phyloP scores from a whole-genome alignment of 805 yeast genomes.

The Pichia pseudocactophila region DNA sequence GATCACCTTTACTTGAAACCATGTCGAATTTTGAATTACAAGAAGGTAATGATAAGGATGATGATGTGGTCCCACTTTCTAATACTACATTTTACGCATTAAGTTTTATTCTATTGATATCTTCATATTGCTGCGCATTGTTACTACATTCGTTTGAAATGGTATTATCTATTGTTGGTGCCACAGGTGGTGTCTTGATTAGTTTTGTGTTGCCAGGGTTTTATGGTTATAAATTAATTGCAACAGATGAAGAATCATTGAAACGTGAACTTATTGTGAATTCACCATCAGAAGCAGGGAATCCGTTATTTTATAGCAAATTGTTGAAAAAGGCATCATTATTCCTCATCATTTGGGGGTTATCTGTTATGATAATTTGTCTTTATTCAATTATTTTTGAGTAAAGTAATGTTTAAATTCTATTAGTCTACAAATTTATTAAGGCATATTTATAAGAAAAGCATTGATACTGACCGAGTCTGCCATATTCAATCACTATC shows the following conservation, averaged over 20 bases:
- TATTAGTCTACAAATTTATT: not conserved
- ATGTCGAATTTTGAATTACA: not conserved
- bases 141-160: conserved; percentile 56
- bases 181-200: conserved; percentile 75
- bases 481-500: conserved; percentile 48
- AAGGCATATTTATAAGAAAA: not conserved
- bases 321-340: conserved; percentile 23
- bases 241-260: conserved; percentile 15
- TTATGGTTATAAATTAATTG: conserved; percentile 57
- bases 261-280: conserved; percentile 10
- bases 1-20: conserved; percentile 9
- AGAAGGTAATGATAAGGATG: conserved; percentile 11
- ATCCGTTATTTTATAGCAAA: conserved; percentile 17
- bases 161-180: conserved; percentile 67
- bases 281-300: conserved; percentile 19
- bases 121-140: conserved; percentile 49
- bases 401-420: conserved; percentile 11
- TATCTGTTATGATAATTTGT: conserved; percentile 46
- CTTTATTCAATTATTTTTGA: conserved; percentile 40
- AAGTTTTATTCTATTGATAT: conserved; percentile 37
- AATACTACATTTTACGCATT: conserved; percentile 37
- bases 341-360: conserved; percentile 43
- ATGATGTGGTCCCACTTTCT: conserved; percentile 37
- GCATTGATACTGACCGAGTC: not conserved
- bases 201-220: conserved; percentile 73